Evolutionary conservation across 2,329 filamentous ascomycete species (phyloP), one percentile per base, ranked within the genome.

Genomic region (Colletotrichum viniferum): DNA sequence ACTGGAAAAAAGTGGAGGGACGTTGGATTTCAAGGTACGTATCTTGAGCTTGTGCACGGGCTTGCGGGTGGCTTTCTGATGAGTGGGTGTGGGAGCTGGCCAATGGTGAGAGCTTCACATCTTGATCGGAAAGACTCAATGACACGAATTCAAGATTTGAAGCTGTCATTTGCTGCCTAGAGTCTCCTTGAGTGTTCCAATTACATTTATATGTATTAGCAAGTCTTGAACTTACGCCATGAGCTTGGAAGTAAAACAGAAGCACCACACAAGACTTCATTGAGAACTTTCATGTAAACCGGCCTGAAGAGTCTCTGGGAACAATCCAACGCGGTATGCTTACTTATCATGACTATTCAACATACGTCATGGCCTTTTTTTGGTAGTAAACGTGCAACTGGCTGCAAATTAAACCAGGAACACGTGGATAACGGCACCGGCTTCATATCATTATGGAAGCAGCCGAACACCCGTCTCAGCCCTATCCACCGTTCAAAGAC

Each of bases 21-120:
- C 26, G 64, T 24, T 32, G 64, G n/a, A 7, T 58, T 55, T 56
- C 16, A 7, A 7, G 52, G 70, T 69, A 73, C 64, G 70, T 73
- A 73, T 52, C 34, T 34, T 5, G 26, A 75, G 69, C 69, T 73
- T 32, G 58, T 4, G 73, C 73, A 75, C 73, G 48, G 73, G n/a
- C 56, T 34, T 48, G 26, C 16, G 10, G n/a, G 14, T 18, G 21
- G 60, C 21, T 28, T 21, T 34, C 9, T 21, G 16, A 18, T n/a
- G 18, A n/a, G 60, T 36, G 21, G 60, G 10, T 24, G 56, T 10
- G 21, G 3, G 26, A 7, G 58, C 18, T 30, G n/a, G 24, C 28
- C 12, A 32, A 61, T 21, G 8, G n/a, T 63, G 60, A 63, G 14
- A 36, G 60, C 32, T 63, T 63, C n/a, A 36, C 18, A 24, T 38